These are phyloP conservation scores for Boletellus sp. DNA, from an alignment of 768 basidiomycete species.

Conservation along the genomic window DNA sequence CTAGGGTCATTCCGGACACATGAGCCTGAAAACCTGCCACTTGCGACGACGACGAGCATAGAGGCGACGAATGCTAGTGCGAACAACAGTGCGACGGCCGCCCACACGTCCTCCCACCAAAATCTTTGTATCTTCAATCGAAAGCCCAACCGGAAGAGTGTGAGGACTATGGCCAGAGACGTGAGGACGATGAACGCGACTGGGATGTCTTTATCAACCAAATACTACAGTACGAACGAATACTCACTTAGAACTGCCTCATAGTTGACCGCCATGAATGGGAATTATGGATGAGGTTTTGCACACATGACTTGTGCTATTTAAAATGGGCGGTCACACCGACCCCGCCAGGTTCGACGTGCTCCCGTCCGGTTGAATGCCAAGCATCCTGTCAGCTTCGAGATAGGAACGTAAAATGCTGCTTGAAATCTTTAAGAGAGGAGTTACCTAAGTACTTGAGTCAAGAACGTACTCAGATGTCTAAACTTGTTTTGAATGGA, in stretches of 20 bases:
- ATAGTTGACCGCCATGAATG: constrained; percentile 2
- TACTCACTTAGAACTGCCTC: constrained; percentile 5
- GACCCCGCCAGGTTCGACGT: too few relatives aligned
- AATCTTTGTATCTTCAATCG: constrained; percentile 14
- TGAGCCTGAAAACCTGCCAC: neutral
- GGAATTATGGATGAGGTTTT: too few relatives aligned
- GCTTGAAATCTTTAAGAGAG: too few relatives aligned
- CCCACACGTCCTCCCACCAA: constrained; percentile 26
- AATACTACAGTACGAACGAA: neutral
- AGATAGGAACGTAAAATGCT: too few relatives aligned
- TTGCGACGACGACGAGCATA: neutral
- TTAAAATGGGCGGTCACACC: too few relatives aligned
- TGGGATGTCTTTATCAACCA: neutral
- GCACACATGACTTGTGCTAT: too few relatives aligned
- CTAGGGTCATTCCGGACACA: too few relatives aligned
- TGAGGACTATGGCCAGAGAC: constrained; percentile 7
- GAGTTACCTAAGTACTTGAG: too few relatives aligned
- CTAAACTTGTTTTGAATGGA: too few relatives aligned
- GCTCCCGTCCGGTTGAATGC: too few relatives aligned
- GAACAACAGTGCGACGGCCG: constrained; percentile 9
- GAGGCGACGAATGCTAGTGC: neutral
- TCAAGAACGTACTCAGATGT: too few relatives aligned
- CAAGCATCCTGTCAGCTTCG: too few relatives aligned
- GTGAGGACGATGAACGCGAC: constrained; percentile 4
- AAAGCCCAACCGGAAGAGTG: constrained; percentile 13